These are phyloP conservation scores for Solanum paucissectum DNA, from an alignment of 257 asterid genomes.

Conservation along the genomic window DNA sequence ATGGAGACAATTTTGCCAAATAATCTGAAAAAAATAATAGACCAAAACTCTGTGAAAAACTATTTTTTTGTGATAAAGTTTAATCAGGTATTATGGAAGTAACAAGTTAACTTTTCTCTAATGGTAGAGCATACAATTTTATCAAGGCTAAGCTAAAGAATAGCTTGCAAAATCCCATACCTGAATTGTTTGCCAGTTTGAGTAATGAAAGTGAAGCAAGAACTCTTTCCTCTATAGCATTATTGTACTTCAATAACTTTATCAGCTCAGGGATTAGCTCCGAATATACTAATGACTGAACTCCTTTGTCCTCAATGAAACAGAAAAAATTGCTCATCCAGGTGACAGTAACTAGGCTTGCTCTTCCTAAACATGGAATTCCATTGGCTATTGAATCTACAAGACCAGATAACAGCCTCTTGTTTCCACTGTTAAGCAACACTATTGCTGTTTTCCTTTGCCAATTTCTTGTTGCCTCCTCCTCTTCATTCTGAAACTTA, in stretches of 20 bases:
- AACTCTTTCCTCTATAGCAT: slow-evolving; percentile 48
- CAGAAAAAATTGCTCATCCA: slow-evolving; percentile 54
- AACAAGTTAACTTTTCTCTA: background rate
- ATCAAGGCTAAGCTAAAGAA: background rate
- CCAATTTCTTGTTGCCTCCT: slow-evolving; percentile 37
- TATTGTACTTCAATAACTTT: slow-evolving; percentile 25
- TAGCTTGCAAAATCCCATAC: slow-evolving; percentile 14
- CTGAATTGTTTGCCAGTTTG: slow-evolving; percentile 43
- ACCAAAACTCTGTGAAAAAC: background rate
- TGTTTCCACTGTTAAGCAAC: slow-evolving; percentile 33
- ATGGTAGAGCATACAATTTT: background rate
- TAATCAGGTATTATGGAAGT: background rate
- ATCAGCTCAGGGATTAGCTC: slow-evolving; percentile 38
- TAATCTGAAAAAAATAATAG: slow-evolving; percentile 30
- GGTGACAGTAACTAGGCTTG: slow-evolving; percentile 57
- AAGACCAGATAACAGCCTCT: slow-evolving; percentile 41
- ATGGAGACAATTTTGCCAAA: slow-evolving; percentile 3
- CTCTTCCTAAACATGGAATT: slow-evolving; percentile 62
- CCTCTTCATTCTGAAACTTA: slow-evolving; percentile 39
- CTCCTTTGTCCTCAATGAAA: slow-evolving; percentile 24
- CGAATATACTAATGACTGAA: slow-evolving; percentile 36
- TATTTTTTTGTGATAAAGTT: background rate
- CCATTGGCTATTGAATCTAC: slow-evolving; percentile 50
- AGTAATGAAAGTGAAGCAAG: slow-evolving; percentile 56
- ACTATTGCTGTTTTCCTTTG: slow-evolving; percentile 39